Evolutionary conservation across 805 yeast genomes (phyloP).

Genomic region (Vanderwaltozyma yarrowii): DNA sequence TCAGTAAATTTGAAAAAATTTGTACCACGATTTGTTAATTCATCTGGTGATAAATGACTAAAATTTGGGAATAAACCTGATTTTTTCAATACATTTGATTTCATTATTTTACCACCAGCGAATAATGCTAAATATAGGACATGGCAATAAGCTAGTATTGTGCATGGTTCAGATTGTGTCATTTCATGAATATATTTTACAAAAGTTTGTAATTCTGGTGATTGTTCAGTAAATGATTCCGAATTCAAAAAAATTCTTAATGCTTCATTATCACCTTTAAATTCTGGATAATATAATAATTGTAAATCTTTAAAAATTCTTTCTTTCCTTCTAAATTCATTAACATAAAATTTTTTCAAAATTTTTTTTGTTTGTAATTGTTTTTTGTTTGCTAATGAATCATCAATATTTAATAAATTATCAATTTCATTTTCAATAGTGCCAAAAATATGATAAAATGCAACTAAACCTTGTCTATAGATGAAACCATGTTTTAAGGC

Average conservation of each 20-base stretch:
- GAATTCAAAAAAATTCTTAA: conserved; percentile 1
- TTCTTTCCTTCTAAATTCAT: conserved; percentile 54
- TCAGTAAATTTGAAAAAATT: conserved; percentile 44
- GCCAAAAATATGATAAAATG: conserved; percentile 58
- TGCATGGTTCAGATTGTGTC: conserved; percentile 53
- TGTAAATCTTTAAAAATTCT: conserved; percentile 51
- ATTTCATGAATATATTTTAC: conserved; percentile 47
- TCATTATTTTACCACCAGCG: conserved; percentile 75
- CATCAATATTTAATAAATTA: conserved; percentile 31
- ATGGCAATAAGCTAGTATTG: conserved; percentile 71
- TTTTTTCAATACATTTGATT: conserved; percentile 54
- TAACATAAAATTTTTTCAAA: conserved; percentile 53
- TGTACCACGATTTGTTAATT: conserved; percentile 51
- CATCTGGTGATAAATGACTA: conserved; percentile 53
- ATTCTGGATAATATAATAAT: conserved; percentile 51
- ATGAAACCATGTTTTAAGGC: conserved; percentile 68
- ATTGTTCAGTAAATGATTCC: conserved; percentile 8
- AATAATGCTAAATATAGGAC: conserved; percentile 77
- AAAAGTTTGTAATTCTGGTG: conserved; percentile 53
- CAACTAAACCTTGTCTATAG: conserved; percentile 72
- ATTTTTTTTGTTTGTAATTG: conserved; percentile 35
- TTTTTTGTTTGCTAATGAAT: conserved; percentile 50
- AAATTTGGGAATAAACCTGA: conserved; percentile 68
- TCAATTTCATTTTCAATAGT: conserved; percentile 45
- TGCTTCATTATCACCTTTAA: conserved; percentile 7